phyloP scores from a whole-genome alignment of 768 basidiomycete species.

The Podaxis pistillaris region DNA sequence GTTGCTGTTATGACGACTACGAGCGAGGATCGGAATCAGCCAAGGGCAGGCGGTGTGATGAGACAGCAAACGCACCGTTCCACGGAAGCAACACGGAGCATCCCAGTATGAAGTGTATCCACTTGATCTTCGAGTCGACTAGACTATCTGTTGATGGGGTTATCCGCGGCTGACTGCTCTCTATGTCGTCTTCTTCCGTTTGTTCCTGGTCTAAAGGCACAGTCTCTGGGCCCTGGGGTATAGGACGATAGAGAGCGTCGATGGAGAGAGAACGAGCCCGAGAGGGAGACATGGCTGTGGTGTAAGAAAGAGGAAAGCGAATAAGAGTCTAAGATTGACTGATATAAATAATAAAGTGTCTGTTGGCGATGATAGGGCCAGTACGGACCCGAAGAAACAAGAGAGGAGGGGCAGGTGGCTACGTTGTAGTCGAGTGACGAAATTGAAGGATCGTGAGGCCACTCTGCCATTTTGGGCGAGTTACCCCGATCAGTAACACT shows the following conservation, averaged over 20 bases:
- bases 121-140: slow-evolving; percentile 46
- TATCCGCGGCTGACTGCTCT: slow-evolving; percentile 3
- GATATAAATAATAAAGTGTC: not conserved
- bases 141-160: slow-evolving; percentile 26
- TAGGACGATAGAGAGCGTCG: slow-evolving; percentile 23
- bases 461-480: not conserved
- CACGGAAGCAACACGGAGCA: slow-evolving; percentile 81
- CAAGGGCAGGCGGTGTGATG: not conserved
- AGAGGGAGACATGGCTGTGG: not conserved
- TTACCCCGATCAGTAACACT: not conserved
- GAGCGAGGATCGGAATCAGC: not conserved
- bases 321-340: not conserved
- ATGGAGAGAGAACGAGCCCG: slow-evolving; percentile 4
- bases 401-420: not conserved
- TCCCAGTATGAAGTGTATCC: slow-evolving; percentile 74
- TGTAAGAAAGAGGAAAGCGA: not conserved
- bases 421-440: not conserved
- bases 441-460: not conserved
- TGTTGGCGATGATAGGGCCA: not conserved
- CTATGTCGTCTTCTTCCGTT: slow-evolving; percentile 14
- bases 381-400: not conserved
- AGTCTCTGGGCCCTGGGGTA: slow-evolving; percentile 17
- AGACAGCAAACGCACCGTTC: slow-evolving; percentile 64
- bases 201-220: slow-evolving; percentile 14
- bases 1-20: slow-evolving; percentile 84